Conservation (phyloP, 805 yeast species). For the Huiozyma naganishii region DNA sequence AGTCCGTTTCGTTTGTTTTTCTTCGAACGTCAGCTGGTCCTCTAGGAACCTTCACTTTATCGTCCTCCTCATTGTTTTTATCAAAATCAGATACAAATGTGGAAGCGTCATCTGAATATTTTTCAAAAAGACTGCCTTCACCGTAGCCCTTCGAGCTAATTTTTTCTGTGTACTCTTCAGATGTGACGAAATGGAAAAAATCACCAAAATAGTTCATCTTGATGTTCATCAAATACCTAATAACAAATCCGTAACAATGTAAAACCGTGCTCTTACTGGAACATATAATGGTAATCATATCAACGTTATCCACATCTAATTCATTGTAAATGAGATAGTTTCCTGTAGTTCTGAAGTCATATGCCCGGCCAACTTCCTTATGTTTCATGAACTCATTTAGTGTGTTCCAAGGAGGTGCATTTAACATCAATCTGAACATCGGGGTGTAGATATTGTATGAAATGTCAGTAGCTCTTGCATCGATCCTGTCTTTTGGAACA, state of each 20-base stretch:
- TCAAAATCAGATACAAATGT: background rate
- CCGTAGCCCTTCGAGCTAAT: constrained; percentile 5
- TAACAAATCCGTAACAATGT: constrained; percentile 67
- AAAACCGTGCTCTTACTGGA: constrained; percentile 57
- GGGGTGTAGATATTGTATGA: constrained; percentile 45
- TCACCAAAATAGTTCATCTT: constrained; percentile 90
- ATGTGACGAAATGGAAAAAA: constrained; percentile 66
- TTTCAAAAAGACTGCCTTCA: background rate
- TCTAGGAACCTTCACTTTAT: background rate
- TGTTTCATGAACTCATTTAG: constrained; percentile 55
- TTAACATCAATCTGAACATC: constrained; percentile 48
- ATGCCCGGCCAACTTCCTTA: constrained; percentile 56
- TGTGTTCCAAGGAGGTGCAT: constrained; percentile 91
- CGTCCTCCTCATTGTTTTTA: background rate
- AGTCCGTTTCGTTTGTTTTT: constrained; percentile 65
- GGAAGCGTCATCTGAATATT: constrained; percentile 2
- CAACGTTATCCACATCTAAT: constrained; percentile 56
- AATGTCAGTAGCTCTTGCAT: constrained; percentile 41
- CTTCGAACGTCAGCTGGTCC: constrained; percentile 27
- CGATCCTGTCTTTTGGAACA: constrained; percentile 51
- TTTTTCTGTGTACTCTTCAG: constrained; percentile 58
- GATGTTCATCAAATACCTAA: constrained; percentile 63
- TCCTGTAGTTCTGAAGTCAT: constrained; percentile 51
- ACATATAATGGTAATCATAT: constrained; percentile 56
- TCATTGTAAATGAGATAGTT: constrained; percentile 50